A percentile compares a stretch with the other conserved stretches of the same genome.
Conservation (phyloP, 2,329 filamentous ascomycete genomes). For the Pseudogymnoascus sp. region DNA sequence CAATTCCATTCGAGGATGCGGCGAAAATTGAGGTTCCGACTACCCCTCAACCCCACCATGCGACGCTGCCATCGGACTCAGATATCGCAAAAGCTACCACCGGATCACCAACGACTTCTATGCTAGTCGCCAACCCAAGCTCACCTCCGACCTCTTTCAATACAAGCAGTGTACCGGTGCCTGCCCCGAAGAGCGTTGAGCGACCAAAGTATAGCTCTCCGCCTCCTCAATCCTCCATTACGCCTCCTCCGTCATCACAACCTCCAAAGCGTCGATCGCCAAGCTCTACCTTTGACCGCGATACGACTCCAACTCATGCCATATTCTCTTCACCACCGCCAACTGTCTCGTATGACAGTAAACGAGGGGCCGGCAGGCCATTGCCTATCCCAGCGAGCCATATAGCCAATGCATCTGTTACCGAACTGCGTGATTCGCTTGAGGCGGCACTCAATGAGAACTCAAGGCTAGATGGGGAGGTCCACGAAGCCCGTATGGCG, state of each 20-base stretch:
- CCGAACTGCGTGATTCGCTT: slow-evolving; percentile 53
- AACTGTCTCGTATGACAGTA: slow-evolving; percentile 23
- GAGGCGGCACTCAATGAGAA: slow-evolving; percentile 50
- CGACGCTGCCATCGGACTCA: slow-evolving; percentile 14
- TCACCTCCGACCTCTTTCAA: slow-evolving; percentile 29
- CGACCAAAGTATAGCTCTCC: slow-evolving; percentile 32
- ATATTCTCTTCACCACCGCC: slow-evolving; percentile 28
- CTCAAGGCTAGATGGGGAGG: slow-evolving; percentile 40
- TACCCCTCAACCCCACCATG: slow-evolving; percentile 14
- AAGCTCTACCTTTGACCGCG: slow-evolving; percentile 11
- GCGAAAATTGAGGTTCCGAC: slow-evolving; percentile 11
- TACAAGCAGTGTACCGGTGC: slow-evolving; percentile 25
- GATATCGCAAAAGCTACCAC: not conserved
- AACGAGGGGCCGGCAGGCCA: slow-evolving; percentile 17
- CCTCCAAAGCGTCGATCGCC: slow-evolving; percentile 30
- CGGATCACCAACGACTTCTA: slow-evolving; percentile 5
- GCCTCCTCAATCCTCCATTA: slow-evolving; percentile 43
- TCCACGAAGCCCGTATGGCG: slow-evolving; percentile 70
- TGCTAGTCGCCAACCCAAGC: slow-evolving; percentile 21
- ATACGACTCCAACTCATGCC: slow-evolving; percentile 20
- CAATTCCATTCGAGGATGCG: not conserved
- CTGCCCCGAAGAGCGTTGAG: slow-evolving; percentile 20
- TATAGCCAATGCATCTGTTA: slow-evolving; percentile 47
- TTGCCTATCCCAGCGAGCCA: slow-evolving; percentile 35
- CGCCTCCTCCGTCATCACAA: slow-evolving; percentile 59